phyloP scores from a whole-genome alignment of 257 asterid species.

The Cynanchum wilfordii region DNA sequence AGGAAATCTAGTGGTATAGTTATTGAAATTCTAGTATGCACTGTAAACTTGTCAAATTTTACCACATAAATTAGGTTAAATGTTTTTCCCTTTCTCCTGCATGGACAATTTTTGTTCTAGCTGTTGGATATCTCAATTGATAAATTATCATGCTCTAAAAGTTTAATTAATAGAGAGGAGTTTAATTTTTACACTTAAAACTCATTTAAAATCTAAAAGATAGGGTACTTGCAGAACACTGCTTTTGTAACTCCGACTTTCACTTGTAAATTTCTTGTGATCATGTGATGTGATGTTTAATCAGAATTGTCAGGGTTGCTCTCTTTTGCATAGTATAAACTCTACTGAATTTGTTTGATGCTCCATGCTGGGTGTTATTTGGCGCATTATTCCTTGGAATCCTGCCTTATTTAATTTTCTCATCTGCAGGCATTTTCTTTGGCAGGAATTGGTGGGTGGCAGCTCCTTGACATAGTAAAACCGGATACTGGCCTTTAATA shows the following conservation, averaged over 20 bases:
- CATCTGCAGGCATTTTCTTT: constrained; percentile 65
- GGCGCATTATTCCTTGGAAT: neutral
- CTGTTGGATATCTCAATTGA: neutral
- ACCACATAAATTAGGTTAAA: neutral
- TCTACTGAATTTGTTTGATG: neutral
- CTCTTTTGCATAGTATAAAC: neutral
- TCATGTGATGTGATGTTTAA: neutral
- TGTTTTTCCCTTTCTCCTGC: neutral
- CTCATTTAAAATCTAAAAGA: neutral
- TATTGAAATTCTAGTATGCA: neutral
- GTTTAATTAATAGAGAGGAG: too few species aligned
- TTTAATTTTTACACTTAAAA: too few species aligned
- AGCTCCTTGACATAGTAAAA: constrained; percentile 65
- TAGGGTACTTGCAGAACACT: neutral
- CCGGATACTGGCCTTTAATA: constrained; percentile 42
- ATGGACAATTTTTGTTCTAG: neutral
- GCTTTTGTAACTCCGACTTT: neutral
- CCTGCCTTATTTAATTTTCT: neutral
- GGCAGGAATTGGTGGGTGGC: constrained; percentile 97
- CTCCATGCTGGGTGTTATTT: neutral
- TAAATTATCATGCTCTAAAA: too few species aligned
- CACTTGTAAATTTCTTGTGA: neutral
- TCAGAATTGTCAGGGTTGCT: neutral
- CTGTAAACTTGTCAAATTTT: neutral
- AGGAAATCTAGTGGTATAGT: neutral